A percentile compares a stretch with the other conserved stretches of the same genome.
Conservation (phyloP, 208 protist genomes). For the Trichomonas vaginalis region DNA sequence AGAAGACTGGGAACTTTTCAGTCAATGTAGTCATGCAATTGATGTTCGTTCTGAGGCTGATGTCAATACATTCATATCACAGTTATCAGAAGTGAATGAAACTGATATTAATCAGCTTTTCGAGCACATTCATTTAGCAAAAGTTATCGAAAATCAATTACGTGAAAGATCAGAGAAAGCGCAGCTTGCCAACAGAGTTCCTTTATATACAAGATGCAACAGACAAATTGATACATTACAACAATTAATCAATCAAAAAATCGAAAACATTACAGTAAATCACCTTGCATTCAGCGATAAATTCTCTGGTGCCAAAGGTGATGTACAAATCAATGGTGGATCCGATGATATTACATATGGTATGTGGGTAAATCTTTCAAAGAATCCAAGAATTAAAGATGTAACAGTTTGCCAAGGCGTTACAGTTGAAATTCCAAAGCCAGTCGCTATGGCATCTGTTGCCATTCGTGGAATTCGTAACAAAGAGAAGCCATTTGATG, state of each 20-base stretch:
- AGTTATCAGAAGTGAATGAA: background rate
- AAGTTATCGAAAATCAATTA: background rate
- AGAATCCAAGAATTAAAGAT: conserved; percentile 13
- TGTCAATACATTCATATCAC: background rate
- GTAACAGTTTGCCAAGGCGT: background rate
- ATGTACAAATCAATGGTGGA: background rate
- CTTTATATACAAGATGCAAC: background rate
- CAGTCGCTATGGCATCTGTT: background rate
- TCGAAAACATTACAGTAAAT: background rate
- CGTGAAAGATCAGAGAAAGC: background rate
- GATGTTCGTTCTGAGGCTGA: background rate
- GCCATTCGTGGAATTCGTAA: background rate
- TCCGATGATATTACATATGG: background rate
- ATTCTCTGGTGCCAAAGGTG: background rate
- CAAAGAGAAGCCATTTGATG: background rate
- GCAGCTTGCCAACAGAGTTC: background rate
- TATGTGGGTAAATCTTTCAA: background rate
- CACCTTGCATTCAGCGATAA: background rate
- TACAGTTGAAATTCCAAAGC: background rate
- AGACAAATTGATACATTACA: background rate
- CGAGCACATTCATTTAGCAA: background rate
- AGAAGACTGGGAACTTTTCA: conserved; percentile 4
- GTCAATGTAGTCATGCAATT: background rate
- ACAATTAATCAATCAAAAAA: background rate
- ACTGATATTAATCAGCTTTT: background rate